Evolutionary conservation across 192 early-diverging fungal genomes (phyloP).

Genomic region (Obelidium mucronatum): DNA sequence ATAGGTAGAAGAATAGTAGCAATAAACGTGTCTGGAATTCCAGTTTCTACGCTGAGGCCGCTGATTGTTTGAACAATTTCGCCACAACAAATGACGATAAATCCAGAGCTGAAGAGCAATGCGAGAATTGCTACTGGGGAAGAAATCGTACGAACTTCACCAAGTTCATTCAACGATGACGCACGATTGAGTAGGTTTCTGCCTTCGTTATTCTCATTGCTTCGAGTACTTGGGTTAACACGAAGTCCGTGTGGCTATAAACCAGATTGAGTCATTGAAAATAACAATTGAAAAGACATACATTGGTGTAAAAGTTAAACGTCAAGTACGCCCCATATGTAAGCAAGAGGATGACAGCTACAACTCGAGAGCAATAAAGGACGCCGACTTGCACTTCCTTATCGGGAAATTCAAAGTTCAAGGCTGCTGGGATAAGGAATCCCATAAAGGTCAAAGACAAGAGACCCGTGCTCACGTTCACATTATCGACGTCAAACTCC

Average conservation of each 20-base stretch:
- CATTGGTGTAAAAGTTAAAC: conserved; percentile 90
- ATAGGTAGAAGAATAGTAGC: conserved; percentile 85
- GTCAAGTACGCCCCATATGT: conserved; percentile 72
- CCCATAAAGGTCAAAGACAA: conserved; percentile 29
- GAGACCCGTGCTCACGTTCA: conserved; percentile 29
- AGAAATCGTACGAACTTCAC: conserved; percentile 67
- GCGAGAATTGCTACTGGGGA: conserved; percentile 61
- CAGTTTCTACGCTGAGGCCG: conserved; percentile 71
- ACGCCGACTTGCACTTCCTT: conserved; percentile 18
- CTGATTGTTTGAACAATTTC: conserved; percentile 84
- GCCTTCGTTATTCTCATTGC: not conserved
- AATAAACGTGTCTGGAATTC: conserved; percentile 81
- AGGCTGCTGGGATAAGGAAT: conserved; percentile 30
- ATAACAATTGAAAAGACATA: conserved; percentile 18
- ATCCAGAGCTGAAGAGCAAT: conserved; percentile 66
- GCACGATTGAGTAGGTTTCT: no score
- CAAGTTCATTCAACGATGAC: conserved; percentile 38
- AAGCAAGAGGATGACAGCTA: conserved; percentile 73
- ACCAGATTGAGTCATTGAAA: not conserved
- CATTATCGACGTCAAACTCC: conserved; percentile 40
- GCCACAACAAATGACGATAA: conserved; percentile 84
- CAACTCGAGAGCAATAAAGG: conserved; percentile 67
- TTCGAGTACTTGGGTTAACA: conserved; percentile 5
- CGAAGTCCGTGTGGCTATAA: conserved; percentile 19
- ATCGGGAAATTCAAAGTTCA: not conserved